phyloP scores from a whole-genome alignment of 2,329 filamentous ascomycete species.

The Epichloe elymi region DNA sequence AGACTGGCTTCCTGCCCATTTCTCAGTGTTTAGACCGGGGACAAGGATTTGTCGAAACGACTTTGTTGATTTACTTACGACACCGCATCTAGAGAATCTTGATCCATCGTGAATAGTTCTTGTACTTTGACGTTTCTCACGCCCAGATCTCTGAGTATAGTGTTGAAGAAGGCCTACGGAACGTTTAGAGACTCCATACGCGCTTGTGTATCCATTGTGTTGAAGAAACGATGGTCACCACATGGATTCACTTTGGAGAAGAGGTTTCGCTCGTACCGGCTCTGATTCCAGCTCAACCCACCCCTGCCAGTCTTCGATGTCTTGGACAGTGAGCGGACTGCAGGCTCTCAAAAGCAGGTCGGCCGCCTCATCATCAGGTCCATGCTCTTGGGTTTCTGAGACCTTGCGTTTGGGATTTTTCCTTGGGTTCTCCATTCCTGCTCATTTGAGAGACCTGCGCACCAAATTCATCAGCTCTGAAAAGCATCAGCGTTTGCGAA shows the following conservation, averaged over 20 bases:
- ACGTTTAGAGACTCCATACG: neutral
- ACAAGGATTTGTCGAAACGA: neutral
- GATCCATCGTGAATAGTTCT: conserved; percentile 64
- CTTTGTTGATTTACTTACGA: conserved; percentile 33
- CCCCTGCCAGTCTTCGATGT: conserved; percentile 51
- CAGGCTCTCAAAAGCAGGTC: conserved; percentile 34
- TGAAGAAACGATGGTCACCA: neutral
- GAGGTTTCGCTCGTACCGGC: conserved; percentile 44
- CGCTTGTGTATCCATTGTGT: neutral
- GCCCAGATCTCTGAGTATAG: conserved; percentile 68
- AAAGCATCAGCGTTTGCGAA: too few species aligned
- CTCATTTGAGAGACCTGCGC: neutral
- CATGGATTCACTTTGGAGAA: too few species aligned
- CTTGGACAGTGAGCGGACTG: conserved; percentile 33
- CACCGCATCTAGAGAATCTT: conserved; percentile 46
- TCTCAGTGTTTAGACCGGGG: neutral
- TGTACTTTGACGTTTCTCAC: conserved; percentile 60
- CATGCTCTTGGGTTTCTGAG: conserved; percentile 12
- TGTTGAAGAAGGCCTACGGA: conserved; percentile 65
- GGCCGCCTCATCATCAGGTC: conserved; percentile 12
- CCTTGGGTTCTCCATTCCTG: conserved; percentile 8
- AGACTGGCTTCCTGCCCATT: conserved; percentile 50
- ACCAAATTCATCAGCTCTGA: neutral
- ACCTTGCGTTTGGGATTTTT: conserved; percentile 34
- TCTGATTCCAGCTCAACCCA: conserved; percentile 86